Conservation (phyloP, 148 eudicot species). For the Fagopyrum homotropicum region DNA sequence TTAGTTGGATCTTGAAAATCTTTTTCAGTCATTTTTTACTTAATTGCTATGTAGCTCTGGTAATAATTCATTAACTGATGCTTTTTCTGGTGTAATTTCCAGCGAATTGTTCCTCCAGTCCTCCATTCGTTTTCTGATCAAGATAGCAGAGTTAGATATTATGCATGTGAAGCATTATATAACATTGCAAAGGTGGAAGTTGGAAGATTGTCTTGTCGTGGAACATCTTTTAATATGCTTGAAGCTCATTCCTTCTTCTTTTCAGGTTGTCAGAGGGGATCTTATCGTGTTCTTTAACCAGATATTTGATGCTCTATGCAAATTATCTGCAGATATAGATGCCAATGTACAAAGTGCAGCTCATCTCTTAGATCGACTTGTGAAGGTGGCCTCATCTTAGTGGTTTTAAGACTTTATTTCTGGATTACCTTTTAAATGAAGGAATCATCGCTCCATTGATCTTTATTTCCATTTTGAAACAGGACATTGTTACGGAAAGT, state of each 20-base stretch:
- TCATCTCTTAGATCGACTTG: slow-evolving; percentile 96
- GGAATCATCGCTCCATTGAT: slow-evolving; percentile 7
- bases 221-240: not conserved
- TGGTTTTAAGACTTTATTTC: not conserved
- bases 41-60: not conserved
- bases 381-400: slow-evolving; percentile 50
- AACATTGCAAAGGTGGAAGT: slow-evolving; percentile 90
- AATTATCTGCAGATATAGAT: slow-evolving; percentile 94
- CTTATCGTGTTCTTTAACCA: slow-evolving; percentile 89
- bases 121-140: slow-evolving; percentile 74
- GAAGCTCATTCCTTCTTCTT: slow-evolving; percentile 24
- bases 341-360: slow-evolving; percentile 99
- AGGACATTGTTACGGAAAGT: slow-evolving; percentile 98
- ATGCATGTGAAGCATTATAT: slow-evolving; percentile 97
- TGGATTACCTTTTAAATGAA: not conserved
- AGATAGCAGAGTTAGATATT: slow-evolving; percentile 97
- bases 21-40: not conserved
- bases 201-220: slow-evolving; percentile 4
- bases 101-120: slow-evolving; percentile 98
- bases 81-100: slow-evolving; percentile 21
- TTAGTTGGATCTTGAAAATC: not conserved
- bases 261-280: slow-evolving; percentile 99
- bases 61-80: not conserved
- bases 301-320: slow-evolving; percentile 95
- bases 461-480: slow-evolving; percentile 20